Percentiles rank a stretch among this genome's conserved stretches.
Evolutionary conservation across 2,329 filamentous ascomycete genomes (phyloP).

Genomic region (Venturia pyrina): DNA sequence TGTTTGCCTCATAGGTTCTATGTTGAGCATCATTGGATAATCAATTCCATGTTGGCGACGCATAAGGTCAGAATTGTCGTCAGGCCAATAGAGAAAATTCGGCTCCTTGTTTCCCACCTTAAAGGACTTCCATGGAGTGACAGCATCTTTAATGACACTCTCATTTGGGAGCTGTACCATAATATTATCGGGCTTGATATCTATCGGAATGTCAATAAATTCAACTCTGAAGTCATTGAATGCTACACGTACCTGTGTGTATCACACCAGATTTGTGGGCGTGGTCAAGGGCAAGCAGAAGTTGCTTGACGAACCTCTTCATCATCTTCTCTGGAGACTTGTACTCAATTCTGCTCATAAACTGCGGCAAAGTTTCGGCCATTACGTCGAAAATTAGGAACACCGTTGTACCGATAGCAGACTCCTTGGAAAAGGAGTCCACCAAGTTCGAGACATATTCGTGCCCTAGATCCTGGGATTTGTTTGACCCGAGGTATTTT

Average conservation of each 20-base stretch:
- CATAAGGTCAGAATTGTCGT: not conserved
- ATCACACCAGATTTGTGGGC: not conserved
- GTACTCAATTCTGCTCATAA: not conserved
- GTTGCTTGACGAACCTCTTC: constrained; percentile 1
- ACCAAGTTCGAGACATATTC: not conserved
- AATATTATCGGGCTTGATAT: not conserved
- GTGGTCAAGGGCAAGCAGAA: not conserved
- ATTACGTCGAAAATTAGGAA: not conserved
- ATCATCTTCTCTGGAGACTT: not conserved
- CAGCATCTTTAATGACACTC: not conserved
- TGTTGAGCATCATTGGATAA: not conserved
- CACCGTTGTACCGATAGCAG: constrained; percentile 1
- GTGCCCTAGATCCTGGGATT: not conserved
- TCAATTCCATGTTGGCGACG: not conserved
- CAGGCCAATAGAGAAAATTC: not conserved
- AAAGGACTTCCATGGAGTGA: not conserved
- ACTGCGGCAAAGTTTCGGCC: not conserved
- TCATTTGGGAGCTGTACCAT: not conserved
- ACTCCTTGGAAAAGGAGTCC: not conserved
- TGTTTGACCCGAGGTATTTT: not conserved
- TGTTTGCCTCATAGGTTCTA: not conserved
- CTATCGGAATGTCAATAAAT: not conserved
- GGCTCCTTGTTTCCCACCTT: not conserved
- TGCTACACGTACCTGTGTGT: not conserved
- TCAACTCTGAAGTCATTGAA: not conserved